These are phyloP conservation scores for Ophiognomonia clavigignenti-juglandacearum DNA, from an alignment of 2,329 filamentous ascomycete genomes.

Conservation along the genomic window DNA sequence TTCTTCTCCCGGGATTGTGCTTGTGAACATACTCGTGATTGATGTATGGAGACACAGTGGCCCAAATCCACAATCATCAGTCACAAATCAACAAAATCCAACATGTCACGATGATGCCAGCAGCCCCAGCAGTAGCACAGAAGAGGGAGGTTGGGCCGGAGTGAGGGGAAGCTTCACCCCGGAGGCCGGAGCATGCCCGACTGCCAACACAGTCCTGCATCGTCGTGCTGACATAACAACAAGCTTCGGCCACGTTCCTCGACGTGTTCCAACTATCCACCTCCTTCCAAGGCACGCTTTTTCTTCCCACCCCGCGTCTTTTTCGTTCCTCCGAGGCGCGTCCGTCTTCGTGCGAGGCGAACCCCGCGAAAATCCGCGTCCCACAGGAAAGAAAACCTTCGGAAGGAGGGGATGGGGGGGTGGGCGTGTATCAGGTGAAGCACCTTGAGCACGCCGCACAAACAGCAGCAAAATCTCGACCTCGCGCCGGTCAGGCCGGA, in stretches of 20 bases:
- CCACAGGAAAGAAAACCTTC: too few relatives aligned
- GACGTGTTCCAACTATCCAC: not conserved
- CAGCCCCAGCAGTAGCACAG: not conserved
- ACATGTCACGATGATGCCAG: not conserved
- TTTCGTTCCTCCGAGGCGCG: not conserved
- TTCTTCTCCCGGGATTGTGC: too few relatives aligned
- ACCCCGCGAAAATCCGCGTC: not conserved
- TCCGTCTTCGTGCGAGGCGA: not conserved
- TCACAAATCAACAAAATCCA: not conserved
- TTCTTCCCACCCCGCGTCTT: not conserved
- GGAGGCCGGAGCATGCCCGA: constrained; percentile 3
- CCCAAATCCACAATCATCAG: too few relatives aligned
- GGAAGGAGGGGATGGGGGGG: too few relatives aligned
- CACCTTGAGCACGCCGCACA: not conserved
- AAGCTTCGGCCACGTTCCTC: not conserved
- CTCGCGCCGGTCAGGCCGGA: too few relatives aligned
- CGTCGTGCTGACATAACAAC: not conserved
- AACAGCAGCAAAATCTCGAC: not conserved
- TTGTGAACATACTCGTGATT: too few relatives aligned
- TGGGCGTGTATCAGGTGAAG: constrained; percentile 3
- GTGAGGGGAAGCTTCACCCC: not conserved
- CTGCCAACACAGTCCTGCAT: not conserved
- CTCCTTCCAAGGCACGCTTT: not conserved
- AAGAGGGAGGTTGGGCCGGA: not conserved
- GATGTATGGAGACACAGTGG: too few relatives aligned